Evolutionary conservation across 306 rosid species (phyloP), one percentile per base, ranked within the genome.

Genomic region (Hippophae rhamnoides): DNA sequence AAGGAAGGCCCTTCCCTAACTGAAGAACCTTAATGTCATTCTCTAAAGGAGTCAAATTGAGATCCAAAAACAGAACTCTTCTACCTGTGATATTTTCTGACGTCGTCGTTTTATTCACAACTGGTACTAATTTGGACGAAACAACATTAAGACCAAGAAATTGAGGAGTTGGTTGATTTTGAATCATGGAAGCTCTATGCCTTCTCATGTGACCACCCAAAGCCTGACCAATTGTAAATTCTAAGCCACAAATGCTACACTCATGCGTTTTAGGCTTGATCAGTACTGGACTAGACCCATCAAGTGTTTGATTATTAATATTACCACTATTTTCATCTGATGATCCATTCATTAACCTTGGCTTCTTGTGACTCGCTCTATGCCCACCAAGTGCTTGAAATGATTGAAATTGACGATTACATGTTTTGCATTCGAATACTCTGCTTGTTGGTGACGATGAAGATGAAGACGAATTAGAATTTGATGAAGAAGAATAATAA

Each of bases 341-440:
- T 31, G 38, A 31, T 31, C 38, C 82, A 14, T 63, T 79, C 57
- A 57, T 69, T 52, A 79, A 55, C 78, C 86, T 66, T 11, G 93
- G 88, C 76, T 87, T 92, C 71, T 88, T 92, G 84, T 92, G 99
- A 58, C 99, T 92, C 7, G 99, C 99, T 1, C 99, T 72, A 65
- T 92, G 99, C 7, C 99, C 99, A 1, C 99, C 99, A 3, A 92
- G 93, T 0, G 99, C 99, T 12, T 92, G 99, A 67, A 92, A 92
- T 43, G 99, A 92, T 6, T 84, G 63, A 63, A 92, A 92, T 60
- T 88, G 83, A 54, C 95, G 80, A 41, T 83, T 81, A 50, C 99
- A 92, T 0, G 99, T 92, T 70, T 88, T 87, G 90, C 99, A 92
- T 84, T 83, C 90, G 63, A 92, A 92, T 5, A 92, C 89, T 3